Conservation (phyloP, 306 rosid genomes). For the Fragaria iinumae region DNA sequence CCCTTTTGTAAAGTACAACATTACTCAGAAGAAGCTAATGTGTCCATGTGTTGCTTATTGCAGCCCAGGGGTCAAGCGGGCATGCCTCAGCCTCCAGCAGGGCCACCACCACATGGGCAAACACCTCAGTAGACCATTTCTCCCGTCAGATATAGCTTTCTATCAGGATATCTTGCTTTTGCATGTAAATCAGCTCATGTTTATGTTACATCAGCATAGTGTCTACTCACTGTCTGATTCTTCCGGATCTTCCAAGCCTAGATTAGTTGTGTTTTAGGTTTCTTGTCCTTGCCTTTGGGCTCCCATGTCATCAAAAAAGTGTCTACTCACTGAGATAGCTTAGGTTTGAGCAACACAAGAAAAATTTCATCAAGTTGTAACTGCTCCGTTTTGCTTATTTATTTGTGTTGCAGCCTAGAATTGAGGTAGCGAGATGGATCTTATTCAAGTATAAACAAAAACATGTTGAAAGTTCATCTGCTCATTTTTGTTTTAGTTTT, state of each 20-base stretch:
- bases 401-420: not conserved
- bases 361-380: not conserved
- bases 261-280: no score
- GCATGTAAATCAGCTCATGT: not conserved
- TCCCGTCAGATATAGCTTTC: not conserved
- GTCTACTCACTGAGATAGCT: not conserved
- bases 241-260: no score
- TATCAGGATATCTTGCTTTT: not conserved
- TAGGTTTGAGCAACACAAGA: not conserved
- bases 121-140: constrained; percentile 49
- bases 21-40: constrained; percentile 10
- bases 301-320: not conserved
- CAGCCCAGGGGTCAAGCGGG: constrained; percentile 81
- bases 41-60: constrained; percentile 18
- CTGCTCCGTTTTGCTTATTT: not conserved
- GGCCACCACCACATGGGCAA: constrained; percentile 52
- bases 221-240: not conserved
- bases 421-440: not conserved
- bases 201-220: not conserved
- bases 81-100: constrained; percentile 65
- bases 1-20: not conserved
- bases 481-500: not conserved
- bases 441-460: not conserved
- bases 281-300: no score
- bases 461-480: not conserved